Conservation (phyloP, 257 asterid species). For the Marsdenia floribunda region DNA sequence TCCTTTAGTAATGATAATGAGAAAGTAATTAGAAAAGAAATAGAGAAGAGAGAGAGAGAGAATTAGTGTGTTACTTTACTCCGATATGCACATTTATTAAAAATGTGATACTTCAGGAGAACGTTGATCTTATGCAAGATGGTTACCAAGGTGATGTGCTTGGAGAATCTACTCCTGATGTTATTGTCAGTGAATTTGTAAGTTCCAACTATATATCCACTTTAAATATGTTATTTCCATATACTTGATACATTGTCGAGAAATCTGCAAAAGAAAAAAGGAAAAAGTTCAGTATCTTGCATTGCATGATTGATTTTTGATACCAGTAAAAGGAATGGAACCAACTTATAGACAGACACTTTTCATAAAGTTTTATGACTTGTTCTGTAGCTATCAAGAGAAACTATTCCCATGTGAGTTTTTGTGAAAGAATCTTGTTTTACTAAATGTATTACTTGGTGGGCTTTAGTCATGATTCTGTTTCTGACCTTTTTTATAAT, state of each 20-base stretch:
- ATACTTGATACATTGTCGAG: not conserved
- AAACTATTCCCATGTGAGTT: not conserved
- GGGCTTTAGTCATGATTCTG: not conserved
- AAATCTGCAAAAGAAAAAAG: not conserved
- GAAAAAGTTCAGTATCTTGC: not conserved
- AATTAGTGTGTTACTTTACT: too few species aligned
- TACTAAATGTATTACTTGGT: not conserved
- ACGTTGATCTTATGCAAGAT: conserved; percentile 59
- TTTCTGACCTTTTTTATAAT: not conserved
- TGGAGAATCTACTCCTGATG: conserved; percentile 95
- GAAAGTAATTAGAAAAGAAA: too few species aligned
- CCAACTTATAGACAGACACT: not conserved
- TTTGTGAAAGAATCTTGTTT: not conserved
- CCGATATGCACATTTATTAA: not conserved
- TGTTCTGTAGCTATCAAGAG: not conserved
- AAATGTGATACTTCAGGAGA: conserved; percentile 46
- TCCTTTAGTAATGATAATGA: too few species aligned
- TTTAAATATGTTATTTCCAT: not conserved
- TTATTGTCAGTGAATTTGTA: conserved; percentile 90
- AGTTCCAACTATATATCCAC: conserved; percentile 20
- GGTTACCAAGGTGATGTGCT: conserved; percentile 85
- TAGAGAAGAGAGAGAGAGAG: not conserved
- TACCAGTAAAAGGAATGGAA: not conserved
- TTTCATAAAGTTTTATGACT: not conserved
- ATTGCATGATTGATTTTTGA: not conserved